phyloP scores from a whole-genome alignment of 352 stramenopile genomes.

The Vaucheria bursata region DNA sequence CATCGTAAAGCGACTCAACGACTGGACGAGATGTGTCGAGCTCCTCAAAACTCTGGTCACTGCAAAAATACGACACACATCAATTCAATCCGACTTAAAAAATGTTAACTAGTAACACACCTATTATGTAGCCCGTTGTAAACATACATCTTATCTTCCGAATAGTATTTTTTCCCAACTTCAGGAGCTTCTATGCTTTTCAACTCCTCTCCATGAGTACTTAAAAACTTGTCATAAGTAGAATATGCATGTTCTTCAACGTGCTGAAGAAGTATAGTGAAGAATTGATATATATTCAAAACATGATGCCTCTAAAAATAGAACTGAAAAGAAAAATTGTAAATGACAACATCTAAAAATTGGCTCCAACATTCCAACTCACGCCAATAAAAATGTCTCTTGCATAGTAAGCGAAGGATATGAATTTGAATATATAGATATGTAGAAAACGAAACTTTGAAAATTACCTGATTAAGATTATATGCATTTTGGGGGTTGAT shows the following conservation, averaged over 20 bases:
- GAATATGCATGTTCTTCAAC: slow-evolving; percentile 53
- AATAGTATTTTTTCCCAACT: slow-evolving; percentile 46
- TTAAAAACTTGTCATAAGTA: slow-evolving; percentile 53
- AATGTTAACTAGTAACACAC: no score
- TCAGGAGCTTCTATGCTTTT: slow-evolving; percentile 42
- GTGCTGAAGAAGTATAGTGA: slow-evolving; percentile 27
- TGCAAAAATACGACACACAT: neutral
- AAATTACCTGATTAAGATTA: slow-evolving; percentile 49
- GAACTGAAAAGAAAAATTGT: no score
- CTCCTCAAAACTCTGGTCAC: slow-evolving; percentile 47
- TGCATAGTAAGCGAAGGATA: no score
- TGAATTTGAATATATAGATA: no score
- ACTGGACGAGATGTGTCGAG: slow-evolving; percentile 50
- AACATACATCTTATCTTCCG: slow-evolving; percentile 42
- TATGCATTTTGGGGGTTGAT: slow-evolving; percentile 49
- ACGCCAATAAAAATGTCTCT: no score
- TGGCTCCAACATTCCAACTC: no score
- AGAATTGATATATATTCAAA: slow-evolving; percentile 17
- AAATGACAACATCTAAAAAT: no score
- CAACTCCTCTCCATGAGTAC: slow-evolving; percentile 46
- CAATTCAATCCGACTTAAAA: no score
- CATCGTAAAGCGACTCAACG: slow-evolving; percentile 62
- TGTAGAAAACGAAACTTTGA: no score
- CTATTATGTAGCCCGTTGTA: slow-evolving; percentile 45
- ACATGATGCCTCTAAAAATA: no score